A percentile compares a stretch with the other conserved stretches of the same genome.
Evolutionary conservation across 768 basidiomycete species (phyloP).

Genomic region (Sarcodon sp.): DNA sequence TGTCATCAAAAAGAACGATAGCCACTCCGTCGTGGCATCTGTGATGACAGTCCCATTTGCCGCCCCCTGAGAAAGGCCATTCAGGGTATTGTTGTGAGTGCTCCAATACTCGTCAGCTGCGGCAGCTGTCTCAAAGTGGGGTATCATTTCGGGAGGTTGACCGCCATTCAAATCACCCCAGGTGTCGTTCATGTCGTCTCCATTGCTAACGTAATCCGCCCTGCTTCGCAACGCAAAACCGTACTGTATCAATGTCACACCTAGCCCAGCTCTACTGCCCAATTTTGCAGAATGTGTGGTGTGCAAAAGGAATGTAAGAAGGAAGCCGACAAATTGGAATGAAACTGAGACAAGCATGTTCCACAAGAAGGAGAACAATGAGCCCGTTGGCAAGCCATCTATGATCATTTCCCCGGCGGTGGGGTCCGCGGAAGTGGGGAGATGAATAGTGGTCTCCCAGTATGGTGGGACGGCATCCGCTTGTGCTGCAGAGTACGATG

Average conservation of each 20-base stretch:
- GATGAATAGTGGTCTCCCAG: conserved; percentile 87
- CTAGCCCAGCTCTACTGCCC: conserved; percentile 88
- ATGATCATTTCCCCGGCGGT: conserved; percentile 73
- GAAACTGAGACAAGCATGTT: conserved; percentile 87
- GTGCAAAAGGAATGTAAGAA: conserved; percentile 88
- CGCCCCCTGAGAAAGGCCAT: conserved; percentile 2
- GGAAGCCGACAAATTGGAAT: conserved; percentile 94
- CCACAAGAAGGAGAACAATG: conserved; percentile 83
- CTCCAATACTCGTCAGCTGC: conserved; percentile 33
- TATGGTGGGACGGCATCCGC: conserved; percentile 96
- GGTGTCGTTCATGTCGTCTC: conserved; percentile 6
- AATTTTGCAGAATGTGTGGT: conserved; percentile 88
- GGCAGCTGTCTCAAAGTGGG: conserved; percentile 30
- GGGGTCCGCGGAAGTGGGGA: conserved; percentile 51
- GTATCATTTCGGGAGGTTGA: conserved; percentile 17
- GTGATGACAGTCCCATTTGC: conserved; percentile 7
- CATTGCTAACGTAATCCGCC: conserved; percentile 27
- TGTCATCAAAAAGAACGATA: conserved; percentile 92
- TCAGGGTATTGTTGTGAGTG: conserved; percentile 11
- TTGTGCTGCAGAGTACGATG: conserved; percentile 85
- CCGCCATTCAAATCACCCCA: neutral
- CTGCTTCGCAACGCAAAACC: conserved; percentile 67
- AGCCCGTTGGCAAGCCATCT: conserved; percentile 75
- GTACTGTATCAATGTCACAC: conserved; percentile 94
- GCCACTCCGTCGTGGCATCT: conserved; percentile 80